Conservation (phyloP, 1,139 yeast genomes). For the Protomyces macrosporus region DNA sequence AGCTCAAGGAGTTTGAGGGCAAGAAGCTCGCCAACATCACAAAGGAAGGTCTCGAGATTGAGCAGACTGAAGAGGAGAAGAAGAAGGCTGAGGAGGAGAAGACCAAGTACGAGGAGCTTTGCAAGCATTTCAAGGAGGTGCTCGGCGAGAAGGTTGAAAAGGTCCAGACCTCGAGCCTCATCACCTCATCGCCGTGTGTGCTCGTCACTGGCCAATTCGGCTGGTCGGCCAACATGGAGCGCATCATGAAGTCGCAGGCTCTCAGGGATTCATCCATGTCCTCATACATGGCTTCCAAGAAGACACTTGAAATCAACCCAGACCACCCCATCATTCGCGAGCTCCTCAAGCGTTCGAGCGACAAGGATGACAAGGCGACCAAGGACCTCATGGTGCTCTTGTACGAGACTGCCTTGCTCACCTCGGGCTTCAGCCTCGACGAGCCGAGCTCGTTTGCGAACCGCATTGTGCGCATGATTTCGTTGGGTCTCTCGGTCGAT, state of each 20-base stretch:
- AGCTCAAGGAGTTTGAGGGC: slow-evolving; percentile 98
- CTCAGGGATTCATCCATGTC: slow-evolving; percentile 98
- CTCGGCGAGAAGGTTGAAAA: slow-evolving; percentile 99
- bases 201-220: slow-evolving; percentile 99
- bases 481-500: slow-evolving; percentile 96
- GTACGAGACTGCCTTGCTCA: slow-evolving; percentile 95
- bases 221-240: slow-evolving; percentile 99
- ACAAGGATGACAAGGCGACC: slow-evolving; percentile 95
- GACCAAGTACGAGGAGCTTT: slow-evolving; percentile 86
- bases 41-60: slow-evolving; percentile 91
- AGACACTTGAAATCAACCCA: slow-evolving; percentile 98
- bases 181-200: slow-evolving; percentile 99
- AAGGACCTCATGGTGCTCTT: slow-evolving; percentile 94
- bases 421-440: slow-evolving; percentile 97
- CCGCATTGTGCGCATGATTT: slow-evolving; percentile 96
- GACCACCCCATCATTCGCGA: slow-evolving; percentile 91
- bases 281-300: slow-evolving; percentile 98
- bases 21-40: slow-evolving; percentile 98
- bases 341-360: slow-evolving; percentile 92
- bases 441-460: slow-evolving; percentile 97
- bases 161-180: slow-evolving; percentile 96
- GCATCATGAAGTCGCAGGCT: slow-evolving; percentile 99
- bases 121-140: slow-evolving; percentile 93
- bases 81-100: slow-evolving; percentile 84
- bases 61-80: slow-evolving; percentile 99